Evolutionary conservation across 2,329 filamentous ascomycete species (phyloP).

Genomic region (Drechslera avenae): DNA sequence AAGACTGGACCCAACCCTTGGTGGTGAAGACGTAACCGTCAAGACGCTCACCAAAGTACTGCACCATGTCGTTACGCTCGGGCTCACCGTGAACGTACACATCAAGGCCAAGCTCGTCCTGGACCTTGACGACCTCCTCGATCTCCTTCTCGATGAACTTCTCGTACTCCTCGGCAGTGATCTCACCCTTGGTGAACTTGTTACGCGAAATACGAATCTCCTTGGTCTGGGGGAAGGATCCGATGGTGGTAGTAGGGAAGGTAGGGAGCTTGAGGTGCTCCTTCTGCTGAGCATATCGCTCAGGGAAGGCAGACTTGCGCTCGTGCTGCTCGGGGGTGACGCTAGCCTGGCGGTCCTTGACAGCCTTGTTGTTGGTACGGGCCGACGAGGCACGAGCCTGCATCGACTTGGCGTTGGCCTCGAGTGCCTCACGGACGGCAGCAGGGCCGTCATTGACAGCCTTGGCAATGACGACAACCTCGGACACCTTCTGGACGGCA

Average conservation of each 20-base stretch:
- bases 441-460: conserved; percentile 92
- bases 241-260: conserved; percentile 99
- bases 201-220: conserved; percentile 96
- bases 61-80: conserved; percentile 99
- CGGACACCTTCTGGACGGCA: conserved; percentile 88
- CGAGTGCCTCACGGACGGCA: conserved; percentile 82
- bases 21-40: conserved; percentile 98
- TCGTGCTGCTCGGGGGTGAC: conserved; percentile 85
- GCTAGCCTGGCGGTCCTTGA: conserved; percentile 94
- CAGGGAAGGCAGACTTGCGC: conserved; percentile 87
- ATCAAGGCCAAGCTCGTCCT: conserved; percentile 96
- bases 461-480: conserved; percentile 94
- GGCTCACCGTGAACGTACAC: conserved; percentile 99
- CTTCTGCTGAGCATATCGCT: conserved; percentile 86
- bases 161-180: conserved; percentile 90
- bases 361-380: conserved; percentile 94
- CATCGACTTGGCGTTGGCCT: conserved; percentile 95
- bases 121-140: conserved; percentile 89
- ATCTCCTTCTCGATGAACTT: conserved; percentile 99
- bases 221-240: conserved; percentile 99
- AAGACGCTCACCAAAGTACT: conserved; percentile 98
- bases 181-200: conserved; percentile 99
- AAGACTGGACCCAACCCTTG: conserved; percentile 97
- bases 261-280: conserved; percentile 89
- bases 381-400: conserved; percentile 88